Evolutionary conservation across 2,329 filamentous ascomycete genomes (phyloP), one percentile per base, ranked within the genome.

Genomic region (Stromatinia cepivora): DNA sequence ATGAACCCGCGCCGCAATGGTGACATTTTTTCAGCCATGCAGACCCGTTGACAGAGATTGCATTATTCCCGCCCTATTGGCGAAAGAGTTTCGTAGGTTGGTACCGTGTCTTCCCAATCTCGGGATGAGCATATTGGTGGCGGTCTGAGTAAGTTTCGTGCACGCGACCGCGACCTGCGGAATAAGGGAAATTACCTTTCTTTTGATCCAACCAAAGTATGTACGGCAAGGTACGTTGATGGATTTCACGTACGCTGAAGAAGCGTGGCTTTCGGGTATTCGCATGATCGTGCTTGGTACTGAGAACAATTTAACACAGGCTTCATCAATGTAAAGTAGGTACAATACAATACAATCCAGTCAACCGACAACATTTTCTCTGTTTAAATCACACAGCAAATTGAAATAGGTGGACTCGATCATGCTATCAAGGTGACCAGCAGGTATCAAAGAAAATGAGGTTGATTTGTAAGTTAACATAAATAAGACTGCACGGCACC

Each of bases 131-230:
- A 36, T 39, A 8, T 25, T 50, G 59, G 45, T 63, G 59, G 59
- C 59, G 59, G 59, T 63, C 59, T 48, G 59, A 50, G 59, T 62
- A 62, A 63, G 59, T 63, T 63, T 52, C 46, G 59, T 52, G 59
- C 59, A 63, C 45, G 45, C 59, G 59, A 62, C 28, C 59, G 59
- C 59, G 59, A 52, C 59, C 45, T 39, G 31, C 46, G 58, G 13
- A 48, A 48, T 28, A 48, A n/a, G 25, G 34, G 31, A 48, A 3
- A 17, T n/a, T 5, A 1, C 28, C 28, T 36, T 36, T 28, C 9
- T 17, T 34, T n/a, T 62, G 28, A 62, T 62, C 59, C 45, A 62
- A 62, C 20, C 59, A 50, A 17, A 22, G 22, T 10, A n/a, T n/a
- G 28, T 9, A 25, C 59, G 59, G 42, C 59, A 20, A 50, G 59